Conservation (phyloP, 2,329 filamentous ascomycete genomes). For the Mollisia scopiformis region DNA sequence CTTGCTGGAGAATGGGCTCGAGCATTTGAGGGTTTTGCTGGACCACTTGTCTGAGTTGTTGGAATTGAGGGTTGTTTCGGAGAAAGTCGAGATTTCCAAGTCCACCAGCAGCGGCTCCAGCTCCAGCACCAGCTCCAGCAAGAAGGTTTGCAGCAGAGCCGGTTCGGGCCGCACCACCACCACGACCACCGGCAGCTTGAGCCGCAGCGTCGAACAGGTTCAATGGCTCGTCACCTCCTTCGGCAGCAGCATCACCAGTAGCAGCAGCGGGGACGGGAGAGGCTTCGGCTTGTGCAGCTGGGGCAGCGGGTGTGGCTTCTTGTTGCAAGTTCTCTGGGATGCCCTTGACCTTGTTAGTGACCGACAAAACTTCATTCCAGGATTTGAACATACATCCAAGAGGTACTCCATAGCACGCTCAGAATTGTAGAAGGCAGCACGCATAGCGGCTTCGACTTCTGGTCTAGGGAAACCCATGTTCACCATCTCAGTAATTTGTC, state of each 20-base stretch:
- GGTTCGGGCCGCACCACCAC: slow-evolving; percentile 1
- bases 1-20: slow-evolving; percentile 95
- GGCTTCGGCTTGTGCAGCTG: slow-evolving; percentile 47
- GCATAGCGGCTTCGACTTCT: slow-evolving; percentile 92
- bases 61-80: slow-evolving; percentile 94
- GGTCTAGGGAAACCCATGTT: slow-evolving; percentile 92
- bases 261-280: slow-evolving; percentile 49
- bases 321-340: slow-evolving; percentile 85
- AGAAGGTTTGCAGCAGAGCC: slow-evolving; percentile 1
- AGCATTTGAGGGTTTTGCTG: slow-evolving; percentile 99
- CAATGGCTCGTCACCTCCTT: slow-evolving; percentile 57
- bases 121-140: slow-evolving; percentile 41
- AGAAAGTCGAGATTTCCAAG: slow-evolving; percentile 89
- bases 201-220: slow-evolving; percentile 91
- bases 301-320: slow-evolving; percentile 59
- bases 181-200: slow-evolving; percentile 39
- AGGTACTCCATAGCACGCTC: slow-evolving; percentile 98
- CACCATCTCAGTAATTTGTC: slow-evolving; percentile 90
- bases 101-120: slow-evolving; percentile 50
- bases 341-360: slow-evolving; percentile 57
- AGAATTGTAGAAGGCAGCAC: slow-evolving; percentile 94
- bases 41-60: slow-evolving; percentile 94
- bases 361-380: background rate
- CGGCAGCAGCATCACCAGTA: slow-evolving; percentile 57
- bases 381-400: slow-evolving; percentile 68